phyloP scores from a whole-genome alignment of 208 protist species.

The Acanthamoeba healyi region DNA sequence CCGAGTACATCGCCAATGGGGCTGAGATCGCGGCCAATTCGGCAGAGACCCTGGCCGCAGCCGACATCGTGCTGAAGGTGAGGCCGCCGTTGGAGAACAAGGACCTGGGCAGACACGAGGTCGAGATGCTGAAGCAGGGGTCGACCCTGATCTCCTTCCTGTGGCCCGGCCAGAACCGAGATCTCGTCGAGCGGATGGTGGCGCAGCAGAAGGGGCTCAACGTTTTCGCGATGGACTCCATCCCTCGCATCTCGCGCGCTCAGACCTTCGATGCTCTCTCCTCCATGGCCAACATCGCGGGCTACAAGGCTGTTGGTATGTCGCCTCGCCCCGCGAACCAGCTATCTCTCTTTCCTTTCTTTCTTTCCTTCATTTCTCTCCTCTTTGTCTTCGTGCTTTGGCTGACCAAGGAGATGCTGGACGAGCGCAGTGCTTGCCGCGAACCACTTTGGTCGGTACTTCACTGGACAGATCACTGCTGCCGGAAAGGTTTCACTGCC shows the following conservation, averaged over 20 bases:
- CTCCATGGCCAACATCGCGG: conserved; percentile 94
- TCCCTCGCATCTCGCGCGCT: conserved; percentile 90
- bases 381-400: no score
- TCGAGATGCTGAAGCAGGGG: conserved; percentile 85
- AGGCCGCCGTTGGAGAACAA: conserved; percentile 80
- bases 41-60: conserved; percentile 70
- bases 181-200: conserved; percentile 77
- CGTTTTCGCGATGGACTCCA: conserved; percentile 90
- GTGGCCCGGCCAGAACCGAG: conserved; percentile 84
- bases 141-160: conserved; percentile 89
- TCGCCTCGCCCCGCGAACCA: no score
- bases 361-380: background rate
- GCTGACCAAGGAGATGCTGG: no score
- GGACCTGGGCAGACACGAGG: conserved; percentile 74
- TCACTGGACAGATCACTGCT: conserved; percentile 94
- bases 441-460: conserved; percentile 89
- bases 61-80: conserved; percentile 92
- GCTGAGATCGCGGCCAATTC: conserved; percentile 85
- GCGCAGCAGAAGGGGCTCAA: conserved; percentile 76
- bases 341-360: background rate
- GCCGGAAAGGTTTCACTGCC: conserved; percentile 93
- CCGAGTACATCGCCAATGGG: conserved; percentile 87
- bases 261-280: conserved; percentile 92
- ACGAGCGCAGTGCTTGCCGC: conserved; percentile 62
- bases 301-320: conserved; percentile 91